phyloP scores from a whole-genome alignment of 1,284 basidiomycete genomes.

The Malassezia nana region DNA sequence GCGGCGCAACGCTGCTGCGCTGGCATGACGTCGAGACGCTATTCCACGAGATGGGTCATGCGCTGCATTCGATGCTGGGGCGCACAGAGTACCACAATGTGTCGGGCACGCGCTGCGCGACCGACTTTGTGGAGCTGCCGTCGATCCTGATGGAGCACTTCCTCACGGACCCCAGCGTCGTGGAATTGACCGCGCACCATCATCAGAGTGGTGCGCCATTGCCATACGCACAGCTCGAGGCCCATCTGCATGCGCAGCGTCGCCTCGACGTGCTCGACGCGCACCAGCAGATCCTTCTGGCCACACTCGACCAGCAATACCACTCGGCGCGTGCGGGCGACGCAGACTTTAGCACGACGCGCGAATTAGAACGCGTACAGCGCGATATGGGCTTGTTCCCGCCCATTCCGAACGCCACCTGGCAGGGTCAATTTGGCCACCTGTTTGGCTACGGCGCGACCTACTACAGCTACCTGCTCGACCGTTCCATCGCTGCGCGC shows the following conservation, averaged over 20 bases:
- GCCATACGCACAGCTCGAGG: conserved; percentile 56
- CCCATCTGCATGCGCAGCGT: conserved; percentile 22
- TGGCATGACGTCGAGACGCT: conserved; percentile 93
- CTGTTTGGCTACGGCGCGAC: conserved; percentile 92
- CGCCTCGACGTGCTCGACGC: conserved; percentile 58
- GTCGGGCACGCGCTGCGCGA: conserved; percentile 93
- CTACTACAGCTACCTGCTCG: conserved; percentile 94
- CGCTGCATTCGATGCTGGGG: conserved; percentile 98
- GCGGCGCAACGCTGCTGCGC: conserved; percentile 61
- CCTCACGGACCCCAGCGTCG: conserved; percentile 69
- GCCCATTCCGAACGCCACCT: conserved; percentile 53
- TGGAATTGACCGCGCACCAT: conserved; percentile 64
- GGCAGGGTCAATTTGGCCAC: conserved; percentile 92
- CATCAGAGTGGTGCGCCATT: conserved; percentile 60
- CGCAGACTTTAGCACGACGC: conserved; percentile 58
- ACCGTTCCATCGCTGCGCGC: conserved; percentile 82
- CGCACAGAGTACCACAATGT: conserved; percentile 96
- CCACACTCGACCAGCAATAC: conserved; percentile 77
- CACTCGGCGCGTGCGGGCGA: conserved; percentile 58
- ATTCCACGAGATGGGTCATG: conserved; percentile 98
- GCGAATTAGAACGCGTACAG: conserved; percentile 50
- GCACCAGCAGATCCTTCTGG: conserved; percentile 81
- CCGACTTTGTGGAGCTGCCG: conserved; percentile 93
- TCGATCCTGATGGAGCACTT: conserved; percentile 98
- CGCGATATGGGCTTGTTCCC: conserved; percentile 20